phyloP scores from a whole-genome alignment of 108 stramenopile species.

The Phaeodactylum tricornutum region DNA sequence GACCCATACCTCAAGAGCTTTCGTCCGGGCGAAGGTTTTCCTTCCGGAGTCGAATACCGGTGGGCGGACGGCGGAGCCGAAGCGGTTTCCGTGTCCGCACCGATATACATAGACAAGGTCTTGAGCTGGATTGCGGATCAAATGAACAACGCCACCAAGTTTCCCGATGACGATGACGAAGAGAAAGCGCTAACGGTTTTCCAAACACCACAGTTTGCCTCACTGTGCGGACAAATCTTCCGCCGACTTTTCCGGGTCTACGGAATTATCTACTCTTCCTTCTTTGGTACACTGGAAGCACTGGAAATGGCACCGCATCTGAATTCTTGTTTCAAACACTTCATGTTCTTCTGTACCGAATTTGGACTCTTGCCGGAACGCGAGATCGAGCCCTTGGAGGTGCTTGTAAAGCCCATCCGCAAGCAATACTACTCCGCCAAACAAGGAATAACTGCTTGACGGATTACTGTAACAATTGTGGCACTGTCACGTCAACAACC shows the following conservation, averaged over 20 bases:
- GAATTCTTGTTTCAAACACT: slow-evolving; percentile 89
- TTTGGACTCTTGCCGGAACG: slow-evolving; percentile 82
- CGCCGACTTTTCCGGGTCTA: slow-evolving; percentile 83
- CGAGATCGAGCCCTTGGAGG: slow-evolving; percentile 82
- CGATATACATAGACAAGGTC: slow-evolving; percentile 82
- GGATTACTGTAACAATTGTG: no score
- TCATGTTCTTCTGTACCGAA: slow-evolving; percentile 89
- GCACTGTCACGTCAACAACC: no score
- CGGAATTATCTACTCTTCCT: slow-evolving; percentile 82
- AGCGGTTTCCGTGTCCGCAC: slow-evolving; percentile 69
- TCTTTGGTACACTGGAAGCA: slow-evolving; percentile 84
- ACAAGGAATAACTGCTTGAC: slow-evolving; percentile 3
- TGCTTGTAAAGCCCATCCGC: slow-evolving; percentile 80
- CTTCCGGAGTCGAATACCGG: slow-evolving; percentile 81
- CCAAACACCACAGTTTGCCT: slow-evolving; percentile 82
- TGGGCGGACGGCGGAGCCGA: slow-evolving; percentile 61
- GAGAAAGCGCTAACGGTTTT: slow-evolving; percentile 73
- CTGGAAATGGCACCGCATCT: slow-evolving; percentile 85
- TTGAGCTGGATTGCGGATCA: slow-evolving; percentile 83
- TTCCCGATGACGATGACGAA: slow-evolving; percentile 87
- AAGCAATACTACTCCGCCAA: slow-evolving; percentile 65
- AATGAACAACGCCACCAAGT: slow-evolving; percentile 83
- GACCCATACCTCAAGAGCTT: slow-evolving; percentile 80
- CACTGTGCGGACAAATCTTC: slow-evolving; percentile 81
- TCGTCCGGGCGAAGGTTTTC: slow-evolving; percentile 85